Evolutionary conservation across 345 rosid species (phyloP).

Genomic region (Corchorus olitorius): DNA sequence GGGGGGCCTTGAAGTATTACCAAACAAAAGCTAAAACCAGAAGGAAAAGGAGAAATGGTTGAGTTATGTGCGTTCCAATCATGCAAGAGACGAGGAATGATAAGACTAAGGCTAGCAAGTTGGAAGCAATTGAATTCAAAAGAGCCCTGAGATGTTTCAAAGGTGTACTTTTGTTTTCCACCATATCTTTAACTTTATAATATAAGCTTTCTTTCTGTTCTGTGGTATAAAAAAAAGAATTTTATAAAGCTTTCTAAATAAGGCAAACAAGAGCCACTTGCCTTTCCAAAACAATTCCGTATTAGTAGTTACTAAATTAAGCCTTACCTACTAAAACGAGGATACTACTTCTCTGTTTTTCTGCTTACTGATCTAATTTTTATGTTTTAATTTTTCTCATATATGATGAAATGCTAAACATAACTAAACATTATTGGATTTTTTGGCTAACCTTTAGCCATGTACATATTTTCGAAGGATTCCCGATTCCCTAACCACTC

Average conservation of each 20-base stretch:
- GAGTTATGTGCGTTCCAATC: background rate
- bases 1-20: background rate
- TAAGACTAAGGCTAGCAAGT: background rate
- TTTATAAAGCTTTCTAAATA: background rate
- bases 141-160: background rate
- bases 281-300: background rate
- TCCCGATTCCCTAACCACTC: background rate
- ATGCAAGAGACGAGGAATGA: background rate
- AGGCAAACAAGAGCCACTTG: constrained; percentile 12
- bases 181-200: background rate
- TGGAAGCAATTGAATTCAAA: background rate
- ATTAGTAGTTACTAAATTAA: too few species aligned
- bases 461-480: background rate
- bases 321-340: background rate
- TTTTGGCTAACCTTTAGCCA: background rate
- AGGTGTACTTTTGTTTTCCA: background rate
- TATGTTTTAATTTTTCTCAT: too few species aligned
- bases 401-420: too few species aligned
- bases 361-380: too few species aligned
- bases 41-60: background rate
- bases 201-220: too few species aligned
- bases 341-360: too few species aligned
- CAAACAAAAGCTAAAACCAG: background rate
- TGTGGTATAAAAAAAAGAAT: too few species aligned
- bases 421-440: too few species aligned